phyloP scores from a whole-genome alignment of 1,284 basidiomycete species.

The Boletus sp. region DNA sequence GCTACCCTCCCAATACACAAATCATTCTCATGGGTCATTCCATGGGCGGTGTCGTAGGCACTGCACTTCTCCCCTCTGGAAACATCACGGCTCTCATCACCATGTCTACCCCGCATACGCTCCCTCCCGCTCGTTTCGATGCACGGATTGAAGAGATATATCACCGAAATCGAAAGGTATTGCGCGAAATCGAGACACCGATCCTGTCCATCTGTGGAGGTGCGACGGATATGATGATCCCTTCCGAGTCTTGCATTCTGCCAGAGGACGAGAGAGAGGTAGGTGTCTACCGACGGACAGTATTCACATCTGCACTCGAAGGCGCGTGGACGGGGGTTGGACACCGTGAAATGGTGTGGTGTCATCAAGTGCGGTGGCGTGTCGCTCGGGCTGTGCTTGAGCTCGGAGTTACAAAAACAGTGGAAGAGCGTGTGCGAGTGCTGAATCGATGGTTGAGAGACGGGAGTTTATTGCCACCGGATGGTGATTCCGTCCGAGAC shows the following conservation, averaged over 20 bases:
- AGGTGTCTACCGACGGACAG: slow-evolving; percentile 57
- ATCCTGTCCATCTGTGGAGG: slow-evolving; percentile 92
- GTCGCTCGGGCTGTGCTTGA: slow-evolving; percentile 80
- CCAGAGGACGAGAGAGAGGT: slow-evolving; percentile 27
- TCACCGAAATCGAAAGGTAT: slow-evolving; percentile 36
- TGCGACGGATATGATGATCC: slow-evolving; percentile 88
- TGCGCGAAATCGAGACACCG: slow-evolving; percentile 51
- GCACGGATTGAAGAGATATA: slow-evolving; percentile 79
- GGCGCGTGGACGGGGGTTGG: slow-evolving; percentile 95
- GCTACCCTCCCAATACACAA: slow-evolving; percentile 63
- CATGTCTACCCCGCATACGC: slow-evolving; percentile 90
- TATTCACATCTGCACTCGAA: slow-evolving; percentile 86
- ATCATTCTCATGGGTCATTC: slow-evolving; percentile 91
- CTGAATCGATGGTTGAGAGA: slow-evolving; percentile 68
- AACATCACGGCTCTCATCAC: slow-evolving; percentile 84
- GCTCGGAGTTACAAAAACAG: slow-evolving; percentile 43
- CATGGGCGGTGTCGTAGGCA: slow-evolving; percentile 97
- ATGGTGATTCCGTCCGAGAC: background rate
- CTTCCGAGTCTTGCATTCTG: slow-evolving; percentile 86
- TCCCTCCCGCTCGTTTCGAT: slow-evolving; percentile 90
- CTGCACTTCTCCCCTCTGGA: slow-evolving; percentile 61
- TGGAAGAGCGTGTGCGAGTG: slow-evolving; percentile 35
- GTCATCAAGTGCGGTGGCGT: slow-evolving; percentile 92
- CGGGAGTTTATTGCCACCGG: slow-evolving; percentile 45
- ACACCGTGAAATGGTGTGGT: slow-evolving; percentile 98